These are phyloP conservation scores for Cyclaneusma minus DNA, from an alignment of 2,329 filamentous ascomycete genomes.

Conservation along the genomic window DNA sequence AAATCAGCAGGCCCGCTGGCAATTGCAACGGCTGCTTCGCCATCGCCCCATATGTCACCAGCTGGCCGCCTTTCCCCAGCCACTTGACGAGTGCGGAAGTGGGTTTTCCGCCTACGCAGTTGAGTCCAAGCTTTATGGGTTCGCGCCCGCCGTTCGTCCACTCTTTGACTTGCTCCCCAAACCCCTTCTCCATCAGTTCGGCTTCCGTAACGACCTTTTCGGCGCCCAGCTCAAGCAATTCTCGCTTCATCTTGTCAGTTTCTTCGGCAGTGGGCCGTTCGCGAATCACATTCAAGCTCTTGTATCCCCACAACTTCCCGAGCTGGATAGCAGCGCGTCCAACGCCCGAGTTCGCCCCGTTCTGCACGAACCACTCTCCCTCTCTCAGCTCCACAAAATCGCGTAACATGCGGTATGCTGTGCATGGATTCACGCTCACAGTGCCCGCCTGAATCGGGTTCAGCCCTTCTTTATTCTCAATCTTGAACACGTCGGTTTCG, in stretches of 20 bases:
- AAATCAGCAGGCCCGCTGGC: slow-evolving; percentile 77
- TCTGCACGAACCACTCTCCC: slow-evolving; percentile 95
- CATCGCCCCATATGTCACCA: slow-evolving; percentile 97
- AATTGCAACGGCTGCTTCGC: slow-evolving; percentile 69
- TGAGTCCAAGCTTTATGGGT: slow-evolving; percentile 62
- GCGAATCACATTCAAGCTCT: slow-evolving; percentile 80
- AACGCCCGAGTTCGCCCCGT: slow-evolving; percentile 89
- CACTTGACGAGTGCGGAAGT: slow-evolving; percentile 65
- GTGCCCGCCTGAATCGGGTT: slow-evolving; percentile 69
- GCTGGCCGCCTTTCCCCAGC: slow-evolving; percentile 49
- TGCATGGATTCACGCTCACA: slow-evolving; percentile 83
- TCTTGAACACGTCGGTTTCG: slow-evolving; percentile 45
- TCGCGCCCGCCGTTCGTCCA: slow-evolving; percentile 56
- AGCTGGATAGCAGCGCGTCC: slow-evolving; percentile 86
- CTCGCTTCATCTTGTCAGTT: slow-evolving; percentile 46
- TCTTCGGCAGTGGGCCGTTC: slow-evolving; percentile 49
- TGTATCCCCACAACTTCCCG: slow-evolving; percentile 69
- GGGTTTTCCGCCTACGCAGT: slow-evolving; percentile 85
- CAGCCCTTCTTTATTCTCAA: slow-evolving; percentile 56
- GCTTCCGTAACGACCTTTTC: slow-evolving; percentile 32
- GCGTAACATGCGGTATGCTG: slow-evolving; percentile 82
- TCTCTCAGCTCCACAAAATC: slow-evolving; percentile 53
- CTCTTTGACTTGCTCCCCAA: slow-evolving; percentile 35
- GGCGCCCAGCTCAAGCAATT: slow-evolving; percentile 41
- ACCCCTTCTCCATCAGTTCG: slow-evolving; percentile 27